phyloP scores from a whole-genome alignment of 441 rosid species.

The Brassica balearica region DNA sequence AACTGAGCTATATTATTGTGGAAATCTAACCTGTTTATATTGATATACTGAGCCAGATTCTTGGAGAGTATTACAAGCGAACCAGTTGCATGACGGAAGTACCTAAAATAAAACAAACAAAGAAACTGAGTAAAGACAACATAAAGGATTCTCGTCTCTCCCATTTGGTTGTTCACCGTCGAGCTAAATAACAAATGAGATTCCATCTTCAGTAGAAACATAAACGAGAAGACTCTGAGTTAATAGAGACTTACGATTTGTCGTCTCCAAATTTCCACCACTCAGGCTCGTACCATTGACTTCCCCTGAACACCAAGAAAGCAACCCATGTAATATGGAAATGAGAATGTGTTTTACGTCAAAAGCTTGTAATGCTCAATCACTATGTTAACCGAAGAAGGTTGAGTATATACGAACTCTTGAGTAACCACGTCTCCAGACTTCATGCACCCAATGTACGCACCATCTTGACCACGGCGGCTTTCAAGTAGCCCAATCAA shows the following conservation, averaged over 20 bases:
- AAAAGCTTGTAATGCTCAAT: constrained; percentile 69
- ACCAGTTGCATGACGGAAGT: constrained; percentile 90
- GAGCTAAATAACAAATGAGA: background rate
- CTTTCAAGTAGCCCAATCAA: constrained; percentile 74
- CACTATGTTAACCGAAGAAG: constrained; percentile 31
- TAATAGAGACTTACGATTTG: constrained; percentile 73
- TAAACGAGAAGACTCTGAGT: background rate
- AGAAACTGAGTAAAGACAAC: constrained; percentile 26
- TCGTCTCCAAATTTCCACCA: constrained; percentile 99
- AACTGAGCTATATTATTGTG: constrained; percentile 67
- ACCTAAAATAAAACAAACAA: constrained; percentile 53
- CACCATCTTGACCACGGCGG: constrained; percentile 77
- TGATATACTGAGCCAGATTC: constrained; percentile 85
- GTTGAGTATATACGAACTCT: constrained; percentile 55
- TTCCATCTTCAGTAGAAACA: background rate
- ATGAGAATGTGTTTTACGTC: background rate
- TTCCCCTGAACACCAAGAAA: constrained; percentile 70
- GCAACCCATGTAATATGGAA: background rate
- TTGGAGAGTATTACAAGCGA: constrained; percentile 80
- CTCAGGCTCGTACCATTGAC: constrained; percentile 94
- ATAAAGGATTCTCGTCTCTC: no score
- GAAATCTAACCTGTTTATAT: constrained; percentile 79
- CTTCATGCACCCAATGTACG: constrained; percentile 98
- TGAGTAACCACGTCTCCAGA: constrained; percentile 89
- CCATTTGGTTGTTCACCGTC: background rate